Conservation (phyloP, 1,284 basidiomycete species). For the Heterobasidion parviporum region DNA sequence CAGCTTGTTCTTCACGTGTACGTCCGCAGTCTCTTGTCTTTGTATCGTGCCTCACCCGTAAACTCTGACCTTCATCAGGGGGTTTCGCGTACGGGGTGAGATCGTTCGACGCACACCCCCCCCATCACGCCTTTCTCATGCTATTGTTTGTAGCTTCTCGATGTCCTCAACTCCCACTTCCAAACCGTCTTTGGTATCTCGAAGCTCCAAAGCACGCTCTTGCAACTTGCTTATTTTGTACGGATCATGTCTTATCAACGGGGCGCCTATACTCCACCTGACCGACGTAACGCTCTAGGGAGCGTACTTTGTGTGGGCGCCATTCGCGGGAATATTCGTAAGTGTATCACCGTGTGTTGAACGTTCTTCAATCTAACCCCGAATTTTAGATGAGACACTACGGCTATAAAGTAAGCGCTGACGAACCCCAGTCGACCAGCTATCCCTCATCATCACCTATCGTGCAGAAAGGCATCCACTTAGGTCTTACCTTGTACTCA, state of each 20-base stretch:
- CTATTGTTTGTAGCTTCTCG: conserved; percentile 52
- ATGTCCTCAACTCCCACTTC: conserved; percentile 81
- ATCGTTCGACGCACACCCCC: neutral
- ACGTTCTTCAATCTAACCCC: conserved; percentile 1
- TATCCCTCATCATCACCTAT: neutral
- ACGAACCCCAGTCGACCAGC: neutral
- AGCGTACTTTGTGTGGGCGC: conserved; percentile 61
- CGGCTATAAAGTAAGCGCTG: conserved; percentile 46
- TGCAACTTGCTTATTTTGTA: conserved; percentile 82
- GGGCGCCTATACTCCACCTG: conserved; percentile 1
- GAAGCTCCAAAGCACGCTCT: conserved; percentile 73
- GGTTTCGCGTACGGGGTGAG: conserved; percentile 69
- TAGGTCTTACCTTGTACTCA: conserved; percentile 66
- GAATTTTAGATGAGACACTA: conserved; percentile 40
- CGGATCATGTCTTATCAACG: conserved; percentile 8
- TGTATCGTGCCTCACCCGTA: neutral
- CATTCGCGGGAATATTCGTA: conserved; percentile 50
- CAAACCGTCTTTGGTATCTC: conserved; percentile 64
- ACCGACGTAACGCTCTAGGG: conserved; percentile 26
- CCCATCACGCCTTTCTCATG: conserved; percentile 4
- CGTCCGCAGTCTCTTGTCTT: conserved; percentile 15
- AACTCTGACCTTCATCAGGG: conserved; percentile 25
- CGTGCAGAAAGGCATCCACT: conserved; percentile 50
- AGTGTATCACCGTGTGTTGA: conserved; percentile 10
- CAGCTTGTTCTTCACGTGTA: conserved; percentile 76